Evolutionary conservation across 225 moss, liverwort and hornwort species (phyloP), one percentile per base, ranked within the genome.

Genomic region (Climacium dendroides): DNA sequence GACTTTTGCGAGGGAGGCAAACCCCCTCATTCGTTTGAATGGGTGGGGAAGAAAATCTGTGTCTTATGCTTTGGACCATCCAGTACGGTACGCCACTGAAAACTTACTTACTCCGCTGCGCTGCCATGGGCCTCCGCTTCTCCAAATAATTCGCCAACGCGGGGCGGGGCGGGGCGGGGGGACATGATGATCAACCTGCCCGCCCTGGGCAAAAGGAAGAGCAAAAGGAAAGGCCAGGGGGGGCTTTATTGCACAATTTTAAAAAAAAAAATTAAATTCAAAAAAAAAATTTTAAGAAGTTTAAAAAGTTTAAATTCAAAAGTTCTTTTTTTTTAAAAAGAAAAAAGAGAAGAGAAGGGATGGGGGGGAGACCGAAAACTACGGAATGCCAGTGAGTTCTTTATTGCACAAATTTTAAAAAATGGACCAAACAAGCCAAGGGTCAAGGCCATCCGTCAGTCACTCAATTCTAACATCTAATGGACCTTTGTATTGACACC

Each of bases 401-500:
- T n/a, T n/a, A n/a, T n/a, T n/a, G n/a, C n/a, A n/a, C n/a, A n/a
- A n/a, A n/a, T n/a, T n/a, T n/a, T n/a, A n/a, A n/a, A n/a, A n/a
- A n/a, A n/a, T n/a, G n/a, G n/a, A n/a, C n/a, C n/a, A n/a, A n/a
- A n/a, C n/a, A n/a, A n/a, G n/a, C n/a, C n/a, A n/a, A n/a, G n/a
- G n/a, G n/a, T n/a, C n/a, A n/a, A n/a, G n/a, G n/a, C n/a, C n/a
- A n/a, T n/a, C n/a, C n/a, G n/a, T n/a, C n/a, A 34, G 19, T 74
- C 34, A 75, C 34, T 35, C 13, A 75, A 52, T 52, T 26, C 5
- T 7, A 0, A 32, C 74, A 74, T 50, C 9, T 30, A 47, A 0
- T 2, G 34, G 50, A 47, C 0, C 4, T 2, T 73, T 4, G 5
- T 12, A 28, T 28, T 28, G 19, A 19, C 3, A 3, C 7, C 4